A percentile compares a stretch with the other conserved stretches of the same genome.
These are phyloP conservation scores for Diutina neorugosa DNA, from an alignment of 1,139 yeast species.

Conservation along the genomic window DNA sequence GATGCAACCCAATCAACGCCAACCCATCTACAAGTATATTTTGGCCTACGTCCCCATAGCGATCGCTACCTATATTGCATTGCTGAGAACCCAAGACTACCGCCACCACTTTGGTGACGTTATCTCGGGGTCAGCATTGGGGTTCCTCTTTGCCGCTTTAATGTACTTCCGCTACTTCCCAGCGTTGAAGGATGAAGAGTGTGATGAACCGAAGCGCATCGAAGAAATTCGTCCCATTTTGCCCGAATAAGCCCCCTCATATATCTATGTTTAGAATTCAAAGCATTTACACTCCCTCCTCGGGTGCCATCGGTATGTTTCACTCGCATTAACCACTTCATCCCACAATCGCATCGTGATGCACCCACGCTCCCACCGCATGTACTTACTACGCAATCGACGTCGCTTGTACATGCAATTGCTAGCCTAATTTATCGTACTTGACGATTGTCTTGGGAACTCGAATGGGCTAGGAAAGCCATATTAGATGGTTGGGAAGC, in stretches of 20 bases:
- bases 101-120: conserved; percentile 6
- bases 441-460: too few species aligned
- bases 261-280: too few species aligned
- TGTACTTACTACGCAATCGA: background rate
- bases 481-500: too few species aligned
- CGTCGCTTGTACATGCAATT: background rate
- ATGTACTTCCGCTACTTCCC: conserved; percentile 1
- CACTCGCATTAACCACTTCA: background rate
- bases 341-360: background rate
- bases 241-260: background rate
- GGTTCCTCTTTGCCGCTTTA: conserved; percentile 12
- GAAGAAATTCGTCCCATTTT: conserved; percentile 1
- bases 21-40: conserved; percentile 7
- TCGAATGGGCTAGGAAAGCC: too few species aligned
- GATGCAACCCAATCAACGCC: conserved; percentile 3
- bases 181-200: background rate
- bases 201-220: background rate
- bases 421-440: background rate
- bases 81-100: conserved; percentile 39
- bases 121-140: conserved; percentile 10
- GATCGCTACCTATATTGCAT: conserved; percentile 31
- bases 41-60: conserved; percentile 16
- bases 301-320: background rate
- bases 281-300: too few species aligned
- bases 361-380: background rate